These are phyloP conservation scores for Penicillium goetzii DNA, from an alignment of 495 filamentous ascomycete species.

Conservation along the genomic window DNA sequence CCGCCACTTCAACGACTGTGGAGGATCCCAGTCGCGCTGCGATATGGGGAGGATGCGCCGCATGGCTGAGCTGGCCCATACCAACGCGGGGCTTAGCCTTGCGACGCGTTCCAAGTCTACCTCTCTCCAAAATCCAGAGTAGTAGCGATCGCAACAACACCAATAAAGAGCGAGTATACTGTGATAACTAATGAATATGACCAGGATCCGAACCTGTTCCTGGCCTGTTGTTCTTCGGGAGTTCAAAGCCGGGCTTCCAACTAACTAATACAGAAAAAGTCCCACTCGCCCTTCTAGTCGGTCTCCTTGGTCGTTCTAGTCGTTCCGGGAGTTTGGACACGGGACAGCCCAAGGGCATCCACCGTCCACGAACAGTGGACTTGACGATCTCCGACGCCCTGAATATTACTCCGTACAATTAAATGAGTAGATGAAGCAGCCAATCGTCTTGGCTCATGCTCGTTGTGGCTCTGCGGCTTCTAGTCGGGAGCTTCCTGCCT, in stretches of 20 bases:
- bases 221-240: not conserved
- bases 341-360: conserved; percentile 20
- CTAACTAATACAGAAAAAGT: not conserved
- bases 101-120: conserved; percentile 8
- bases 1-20: conserved; percentile 27
- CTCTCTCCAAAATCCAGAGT: not conserved
- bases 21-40: conserved; percentile 18
- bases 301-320: conserved; percentile 10
- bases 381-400: conserved; percentile 15
- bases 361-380: conserved; percentile 16
- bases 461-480: not conserved
- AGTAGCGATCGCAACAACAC: not conserved
- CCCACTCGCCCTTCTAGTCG: conserved; percentile 5
- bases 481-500: not conserved
- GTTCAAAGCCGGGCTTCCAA: not conserved
- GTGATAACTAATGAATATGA: not conserved
- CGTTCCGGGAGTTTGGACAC: conserved; percentile 28
- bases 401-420: not conserved
- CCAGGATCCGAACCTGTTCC: not conserved
- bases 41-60: conserved; percentile 8
- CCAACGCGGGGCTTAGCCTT: conserved; percentile 6
- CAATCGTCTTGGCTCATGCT: not conserved
- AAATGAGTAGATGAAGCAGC: not conserved
- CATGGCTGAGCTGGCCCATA: conserved; percentile 9
- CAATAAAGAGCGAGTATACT: not conserved